Conservation (phyloP, 2,329 filamentous ascomycete genomes). For the Paecilomyces dactylethromorphus region DNA sequence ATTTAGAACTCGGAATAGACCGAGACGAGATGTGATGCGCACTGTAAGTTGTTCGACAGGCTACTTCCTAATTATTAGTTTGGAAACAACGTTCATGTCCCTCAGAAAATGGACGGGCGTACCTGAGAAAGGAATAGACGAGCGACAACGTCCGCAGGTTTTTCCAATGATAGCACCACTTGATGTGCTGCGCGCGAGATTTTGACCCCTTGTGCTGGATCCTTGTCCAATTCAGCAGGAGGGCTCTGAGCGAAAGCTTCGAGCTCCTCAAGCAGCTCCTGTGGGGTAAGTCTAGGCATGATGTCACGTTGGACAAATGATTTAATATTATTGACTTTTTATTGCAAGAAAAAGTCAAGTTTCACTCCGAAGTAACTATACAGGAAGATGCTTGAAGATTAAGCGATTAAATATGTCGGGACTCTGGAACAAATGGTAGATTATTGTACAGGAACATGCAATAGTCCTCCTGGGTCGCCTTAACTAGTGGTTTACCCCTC, state of each 20-base stretch:
- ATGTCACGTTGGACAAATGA: background rate
- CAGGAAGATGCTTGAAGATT: too few species aligned
- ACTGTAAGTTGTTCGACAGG: background rate
- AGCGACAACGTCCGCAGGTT: background rate
- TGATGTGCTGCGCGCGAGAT: background rate
- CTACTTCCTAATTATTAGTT: background rate
- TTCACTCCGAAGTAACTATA: too few species aligned
- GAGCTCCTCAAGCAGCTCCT: background rate
- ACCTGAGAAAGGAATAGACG: conserved; percentile 1
- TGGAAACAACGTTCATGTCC: background rate
- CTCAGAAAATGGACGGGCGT: background rate
- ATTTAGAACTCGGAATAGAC: background rate
- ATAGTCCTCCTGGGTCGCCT: too few species aligned
- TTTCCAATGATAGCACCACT: background rate
- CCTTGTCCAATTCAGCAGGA: background rate
- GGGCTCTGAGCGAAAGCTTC: background rate
- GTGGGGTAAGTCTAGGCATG: background rate
- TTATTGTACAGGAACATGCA: too few species aligned
- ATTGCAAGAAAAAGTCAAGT: too few species aligned
- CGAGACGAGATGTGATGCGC: background rate
- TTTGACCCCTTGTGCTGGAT: background rate
- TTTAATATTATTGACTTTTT: too few species aligned
- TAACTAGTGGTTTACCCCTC: too few species aligned
- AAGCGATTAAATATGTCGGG: too few species aligned
- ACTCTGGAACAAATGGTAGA: too few species aligned